Conservation (phyloP, 1,139 yeast species). For the Nakaseomyces delphensis region DNA sequence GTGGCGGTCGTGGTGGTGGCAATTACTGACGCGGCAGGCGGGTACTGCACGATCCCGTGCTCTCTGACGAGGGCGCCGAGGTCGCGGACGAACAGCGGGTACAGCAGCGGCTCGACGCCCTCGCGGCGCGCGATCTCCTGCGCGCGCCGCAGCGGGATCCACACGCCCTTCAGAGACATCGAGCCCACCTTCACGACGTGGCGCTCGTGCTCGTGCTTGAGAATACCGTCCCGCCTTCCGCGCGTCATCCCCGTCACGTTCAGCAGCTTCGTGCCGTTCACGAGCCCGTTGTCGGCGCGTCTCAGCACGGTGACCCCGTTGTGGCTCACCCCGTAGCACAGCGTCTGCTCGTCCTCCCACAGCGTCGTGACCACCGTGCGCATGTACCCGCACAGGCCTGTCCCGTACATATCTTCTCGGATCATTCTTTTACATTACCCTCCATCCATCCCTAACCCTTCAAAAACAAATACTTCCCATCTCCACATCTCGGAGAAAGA, state of each 20-base stretch:
- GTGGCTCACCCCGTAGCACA: slow-evolving; percentile 91
- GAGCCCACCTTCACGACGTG: slow-evolving; percentile 95
- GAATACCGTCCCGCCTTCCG: slow-evolving; percentile 86
- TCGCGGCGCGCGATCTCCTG: slow-evolving; percentile 85
- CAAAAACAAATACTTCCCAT: no score
- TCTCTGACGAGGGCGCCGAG: slow-evolving; percentile 54
- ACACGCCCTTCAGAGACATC: slow-evolving; percentile 91
- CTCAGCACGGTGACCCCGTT: slow-evolving; percentile 81
- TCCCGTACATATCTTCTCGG: no score
- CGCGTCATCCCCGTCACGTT: slow-evolving; percentile 94
- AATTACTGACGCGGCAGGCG: no score
- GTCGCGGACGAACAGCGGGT: slow-evolving; percentile 82
- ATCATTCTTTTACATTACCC: no score
- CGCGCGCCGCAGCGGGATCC: slow-evolving; percentile 94
- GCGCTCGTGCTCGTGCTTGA: slow-evolving; percentile 77
- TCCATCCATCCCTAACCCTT: no score
- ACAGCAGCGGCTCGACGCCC: slow-evolving; percentile 73
- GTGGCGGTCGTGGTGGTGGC: no score
- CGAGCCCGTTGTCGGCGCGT: slow-evolving; percentile 84
- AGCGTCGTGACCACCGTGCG: slow-evolving; percentile 59
- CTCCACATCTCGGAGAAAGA: no score
- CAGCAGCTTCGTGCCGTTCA: slow-evolving; percentile 82
- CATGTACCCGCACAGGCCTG: neutral
- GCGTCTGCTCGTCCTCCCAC: slow-evolving; percentile 94
- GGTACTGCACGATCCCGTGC: slow-evolving; percentile 6